Evolutionary conservation across 2,329 filamentous ascomycete species (phyloP), one percentile per base, ranked within the genome.

Genomic region (Verticillium nubilum): DNA sequence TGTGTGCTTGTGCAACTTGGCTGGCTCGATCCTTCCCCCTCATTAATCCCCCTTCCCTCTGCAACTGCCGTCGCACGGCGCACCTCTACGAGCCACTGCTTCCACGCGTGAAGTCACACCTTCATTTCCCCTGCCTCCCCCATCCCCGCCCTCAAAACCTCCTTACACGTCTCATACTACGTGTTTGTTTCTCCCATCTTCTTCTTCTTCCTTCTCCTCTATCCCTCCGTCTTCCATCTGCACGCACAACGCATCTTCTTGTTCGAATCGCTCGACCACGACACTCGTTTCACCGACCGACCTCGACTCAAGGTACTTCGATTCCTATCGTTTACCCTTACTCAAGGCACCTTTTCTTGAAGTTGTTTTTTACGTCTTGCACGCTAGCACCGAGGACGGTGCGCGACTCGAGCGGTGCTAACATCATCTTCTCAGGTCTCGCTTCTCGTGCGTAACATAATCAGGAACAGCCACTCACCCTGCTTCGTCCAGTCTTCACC

Each of bases 401-500:
- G 7, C 9, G 52, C 12, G 17, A 15, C 17, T 27, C 15, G 52
- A 28, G 10, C 1, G 3, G 25, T 29, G 13, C 27, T 53, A 5
- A 27, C 27, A 52, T 13, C 10, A 52, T 27, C 13, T 19, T 1
- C n/a, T 29, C 13, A 53, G 52, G 52, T 53, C 25, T 31, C 13
- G 29, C 52, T 28, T 29, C 52, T 53, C 28, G 27, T 9, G 19
- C 47, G 12, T 6, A 25, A 25, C 42, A 25, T 10, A 7, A 47
- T 47, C 42, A 47, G n/a, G 19, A 47, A 23, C 42, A n/a, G 9
- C 23, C n/a, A 68, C 68, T 47, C n/a, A 53, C 26, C 13, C 13
- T 15, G n/a, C 13, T 15, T 28, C 25, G 60, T 60, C 53, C 61
- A 62, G 59, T 67, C 61, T 73, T 68, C 74, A 65, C 69, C 65